Percentiles rank a stretch among this genome's conserved stretches.
Evolutionary conservation across 768 basidiomycete genomes (phyloP).

Genomic region (Hortiboletus campestris): DNA sequence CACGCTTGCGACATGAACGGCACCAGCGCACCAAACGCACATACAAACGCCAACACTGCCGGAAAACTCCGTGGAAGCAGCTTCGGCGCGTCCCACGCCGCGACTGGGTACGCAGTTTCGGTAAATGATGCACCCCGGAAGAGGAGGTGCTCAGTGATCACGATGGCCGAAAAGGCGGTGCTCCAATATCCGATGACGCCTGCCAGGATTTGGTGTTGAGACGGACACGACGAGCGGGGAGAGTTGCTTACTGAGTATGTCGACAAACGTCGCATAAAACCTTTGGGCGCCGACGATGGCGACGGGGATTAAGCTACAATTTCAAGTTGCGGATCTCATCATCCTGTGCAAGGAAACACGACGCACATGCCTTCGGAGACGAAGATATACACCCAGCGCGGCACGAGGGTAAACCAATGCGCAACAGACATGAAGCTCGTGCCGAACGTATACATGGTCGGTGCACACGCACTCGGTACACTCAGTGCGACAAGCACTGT

Average conservation of each 20-base stretch:
- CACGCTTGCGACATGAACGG: conserved; percentile 53
- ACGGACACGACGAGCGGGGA: conserved; percentile 3
- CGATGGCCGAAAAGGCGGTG: conserved; percentile 35
- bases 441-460: conserved; percentile 56
- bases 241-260: conserved; percentile 35
- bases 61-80: conserved; percentile 42
- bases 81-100: conserved; percentile 35
- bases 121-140: conserved; percentile 38
- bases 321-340: not conserved
- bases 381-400: conserved; percentile 47
- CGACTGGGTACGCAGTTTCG: conserved; percentile 35
- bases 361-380: conserved; percentile 45
- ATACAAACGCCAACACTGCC: conserved; percentile 40
- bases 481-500: conserved; percentile 51
- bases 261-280: conserved; percentile 45
- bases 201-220: conserved; percentile 10
- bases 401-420: conserved; percentile 34
- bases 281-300: conserved; percentile 45
- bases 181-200: conserved; percentile 49
- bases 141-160: conserved; percentile 44
- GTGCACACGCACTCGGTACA: conserved; percentile 54
- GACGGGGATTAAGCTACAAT: conserved; percentile 41
- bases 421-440: conserved; percentile 44
- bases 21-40: conserved; percentile 39
- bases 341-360: not conserved